Evolutionary conservation across 495 filamentous ascomycete genomes (phyloP).

Genomic region (Penicillium waksmanii): DNA sequence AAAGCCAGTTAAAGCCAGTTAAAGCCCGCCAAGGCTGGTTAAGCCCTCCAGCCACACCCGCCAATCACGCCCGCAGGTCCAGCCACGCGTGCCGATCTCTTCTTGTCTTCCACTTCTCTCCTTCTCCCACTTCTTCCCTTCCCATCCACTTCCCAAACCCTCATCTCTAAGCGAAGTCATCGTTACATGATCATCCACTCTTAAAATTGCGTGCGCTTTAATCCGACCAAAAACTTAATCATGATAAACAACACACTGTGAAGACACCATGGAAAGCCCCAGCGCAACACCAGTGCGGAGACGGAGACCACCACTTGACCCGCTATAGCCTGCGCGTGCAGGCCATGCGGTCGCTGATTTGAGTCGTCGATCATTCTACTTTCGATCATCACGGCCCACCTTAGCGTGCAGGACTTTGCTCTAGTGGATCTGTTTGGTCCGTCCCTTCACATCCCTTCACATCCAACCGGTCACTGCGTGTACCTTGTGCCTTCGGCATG

Average conservation of each 20-base stretch:
- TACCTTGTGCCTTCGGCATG: conserved; percentile 2
- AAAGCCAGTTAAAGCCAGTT: background rate
- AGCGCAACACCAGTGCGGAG: background rate
- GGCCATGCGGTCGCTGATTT: conserved; percentile 8
- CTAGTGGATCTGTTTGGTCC: background rate
- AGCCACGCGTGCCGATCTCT: conserved; percentile 8
- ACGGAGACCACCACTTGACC: conserved; percentile 4
- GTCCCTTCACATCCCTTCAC: background rate
- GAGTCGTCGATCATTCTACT: background rate
- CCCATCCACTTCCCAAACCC: background rate
- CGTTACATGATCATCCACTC: conserved; percentile 11
- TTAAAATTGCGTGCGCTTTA: background rate
- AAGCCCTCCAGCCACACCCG: background rate
- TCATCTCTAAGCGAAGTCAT: conserved; percentile 6
- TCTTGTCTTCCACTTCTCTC: background rate
- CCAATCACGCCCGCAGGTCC: conserved; percentile 9
- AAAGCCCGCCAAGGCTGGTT: conserved; percentile 6
- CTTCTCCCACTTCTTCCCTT: background rate
- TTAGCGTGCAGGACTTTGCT: background rate
- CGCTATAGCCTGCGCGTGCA: conserved; percentile 9
- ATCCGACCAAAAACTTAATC: conserved; percentile 1
- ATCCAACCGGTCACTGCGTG: background rate
- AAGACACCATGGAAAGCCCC: background rate
- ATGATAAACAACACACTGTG: conserved; percentile 1
- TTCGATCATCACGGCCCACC: conserved; percentile 5